Base-by-base conservation (phyloP, 768 basidiomycete species). In the Tricholoma matsutake region DNA sequence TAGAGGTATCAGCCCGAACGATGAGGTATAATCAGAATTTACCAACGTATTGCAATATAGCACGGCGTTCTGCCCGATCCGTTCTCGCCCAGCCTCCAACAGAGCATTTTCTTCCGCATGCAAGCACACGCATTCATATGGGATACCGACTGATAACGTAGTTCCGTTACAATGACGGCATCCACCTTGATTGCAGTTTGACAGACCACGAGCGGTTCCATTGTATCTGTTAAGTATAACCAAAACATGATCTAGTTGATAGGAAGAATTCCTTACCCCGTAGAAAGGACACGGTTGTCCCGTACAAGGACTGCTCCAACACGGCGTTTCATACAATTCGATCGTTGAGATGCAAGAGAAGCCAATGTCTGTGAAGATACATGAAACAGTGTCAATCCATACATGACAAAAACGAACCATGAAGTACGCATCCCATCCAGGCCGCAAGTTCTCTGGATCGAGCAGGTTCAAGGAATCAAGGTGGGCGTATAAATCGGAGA, bases 61-160 rank as follows among this genome's bases (percentile, higher is more conserved):
- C n/a, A 92, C 90, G 2, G 92, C 85, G 54, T 87, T 85, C 55
- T 79, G 75, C 5, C 91, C 91, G n/a, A 96, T 83, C 52, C 97
- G 80, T 61, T 98, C 97, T 60, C 93, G 76, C 16, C 97, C 96
- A 1, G 94, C 94, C 76, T 98, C 96, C 2, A 98, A 75, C 13
- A 98, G 78, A 0, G 96, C 97, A 69, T 98, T 99, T 76, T 99
- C 97, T 75, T 99, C 97, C 0, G 97, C 97, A 71, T 99, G 97
- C 9, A 99, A 77, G 69, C 97, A 99, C 2, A 98, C 79, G 68
- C 97, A 99, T 70, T 93, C 93, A 54, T 86, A 81, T 14, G 85
- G 75, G 54, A 75, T 77, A 39, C 83, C 79, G 28, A 74, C 74
- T 3, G 78, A 73, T 52, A 72, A 68, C 9, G 76, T 75, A 2